Evolutionary conservation across 768 basidiomycete genomes (phyloP).

Genomic region (Lactarius quietus): DNA sequence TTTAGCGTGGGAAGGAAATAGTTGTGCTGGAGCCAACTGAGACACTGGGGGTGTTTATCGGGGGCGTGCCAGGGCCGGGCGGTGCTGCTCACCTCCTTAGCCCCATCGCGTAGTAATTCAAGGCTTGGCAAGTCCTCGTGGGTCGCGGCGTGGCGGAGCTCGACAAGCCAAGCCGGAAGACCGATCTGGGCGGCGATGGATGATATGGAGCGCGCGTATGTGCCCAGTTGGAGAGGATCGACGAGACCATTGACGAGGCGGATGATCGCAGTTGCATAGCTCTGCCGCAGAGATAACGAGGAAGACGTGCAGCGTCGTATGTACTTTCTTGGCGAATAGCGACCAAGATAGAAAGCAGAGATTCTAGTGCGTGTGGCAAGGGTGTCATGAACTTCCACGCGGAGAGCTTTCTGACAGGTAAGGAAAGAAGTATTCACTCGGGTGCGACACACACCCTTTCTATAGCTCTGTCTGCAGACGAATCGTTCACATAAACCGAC

Average conservation of each 20-base stretch:
- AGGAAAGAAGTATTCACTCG: neutral
- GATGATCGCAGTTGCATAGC: slow-evolving; percentile 77
- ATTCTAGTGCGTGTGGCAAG: slow-evolving; percentile 81
- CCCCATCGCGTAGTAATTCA: slow-evolving; percentile 71
- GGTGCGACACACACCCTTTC: slow-evolving; percentile 49
- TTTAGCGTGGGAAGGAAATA: slow-evolving; percentile 80
- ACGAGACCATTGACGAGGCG: slow-evolving; percentile 93
- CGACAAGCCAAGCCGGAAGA: slow-evolving; percentile 85
- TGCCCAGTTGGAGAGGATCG: slow-evolving; percentile 86
- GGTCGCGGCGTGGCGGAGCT: slow-evolving; percentile 91
- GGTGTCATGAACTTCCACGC: slow-evolving; percentile 74
- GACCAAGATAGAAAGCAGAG: slow-evolving; percentile 58
- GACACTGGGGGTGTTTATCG: slow-evolving; percentile 48
- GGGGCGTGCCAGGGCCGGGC: no score
- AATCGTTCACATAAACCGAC: slow-evolving; percentile 65
- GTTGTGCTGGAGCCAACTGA: slow-evolving; percentile 78
- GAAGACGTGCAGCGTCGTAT: slow-evolving; percentile 30
- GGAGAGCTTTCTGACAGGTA: slow-evolving; percentile 48
- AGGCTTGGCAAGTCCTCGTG: slow-evolving; percentile 93
- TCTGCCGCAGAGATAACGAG: slow-evolving; percentile 60
- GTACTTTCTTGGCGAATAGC: slow-evolving; percentile 54
- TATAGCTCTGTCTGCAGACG: slow-evolving; percentile 55
- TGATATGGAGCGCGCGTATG: slow-evolving; percentile 87
- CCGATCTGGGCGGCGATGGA: slow-evolving; percentile 84
- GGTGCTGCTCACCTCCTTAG: slow-evolving; percentile 52